These are phyloP conservation scores for Triadica sebifera DNA, from an alignment of 345 rosid species.

Conservation along the genomic window DNA sequence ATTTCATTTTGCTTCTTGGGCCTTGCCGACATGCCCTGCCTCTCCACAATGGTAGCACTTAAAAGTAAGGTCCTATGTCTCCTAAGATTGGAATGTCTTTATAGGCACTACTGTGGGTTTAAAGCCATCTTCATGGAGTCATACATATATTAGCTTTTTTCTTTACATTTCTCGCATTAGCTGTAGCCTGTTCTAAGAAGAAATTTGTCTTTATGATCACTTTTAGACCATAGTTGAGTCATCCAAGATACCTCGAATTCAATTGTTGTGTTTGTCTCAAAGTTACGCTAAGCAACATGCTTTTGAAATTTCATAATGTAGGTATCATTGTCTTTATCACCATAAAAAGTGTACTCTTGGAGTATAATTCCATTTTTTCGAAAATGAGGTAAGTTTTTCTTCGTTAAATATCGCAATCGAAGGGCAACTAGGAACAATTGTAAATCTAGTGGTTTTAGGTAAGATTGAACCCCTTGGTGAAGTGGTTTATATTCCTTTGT, in stretches of 20 bases:
- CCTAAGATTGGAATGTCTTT: not conserved
- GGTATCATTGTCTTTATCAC: not conserved
- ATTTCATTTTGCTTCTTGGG: not conserved
- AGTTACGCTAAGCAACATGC: not conserved
- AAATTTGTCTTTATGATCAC: not conserved
- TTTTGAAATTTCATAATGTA: not conserved
- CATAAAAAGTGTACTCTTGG: not conserved
- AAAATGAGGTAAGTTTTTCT: not conserved
- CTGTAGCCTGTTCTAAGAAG: not conserved
- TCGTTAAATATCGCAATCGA: not conserved
- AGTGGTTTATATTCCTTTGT: no score
- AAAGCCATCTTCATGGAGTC: not conserved
- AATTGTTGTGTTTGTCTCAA: not conserved
- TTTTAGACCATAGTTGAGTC: not conserved
- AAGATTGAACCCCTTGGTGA: no score
- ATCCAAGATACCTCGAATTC: not conserved
- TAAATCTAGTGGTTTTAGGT: no score
- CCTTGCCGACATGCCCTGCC: not conserved
- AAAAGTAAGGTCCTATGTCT: not conserved
- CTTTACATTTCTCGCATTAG: not conserved
- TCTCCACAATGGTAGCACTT: not conserved
- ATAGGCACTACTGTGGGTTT: not conserved
- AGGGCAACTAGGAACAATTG: not conserved
- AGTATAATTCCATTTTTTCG: not conserved
- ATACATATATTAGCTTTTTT: not conserved